Conservation (phyloP, 2,329 filamentous ascomycete genomes). For the Epicoccum nigrum region DNA sequence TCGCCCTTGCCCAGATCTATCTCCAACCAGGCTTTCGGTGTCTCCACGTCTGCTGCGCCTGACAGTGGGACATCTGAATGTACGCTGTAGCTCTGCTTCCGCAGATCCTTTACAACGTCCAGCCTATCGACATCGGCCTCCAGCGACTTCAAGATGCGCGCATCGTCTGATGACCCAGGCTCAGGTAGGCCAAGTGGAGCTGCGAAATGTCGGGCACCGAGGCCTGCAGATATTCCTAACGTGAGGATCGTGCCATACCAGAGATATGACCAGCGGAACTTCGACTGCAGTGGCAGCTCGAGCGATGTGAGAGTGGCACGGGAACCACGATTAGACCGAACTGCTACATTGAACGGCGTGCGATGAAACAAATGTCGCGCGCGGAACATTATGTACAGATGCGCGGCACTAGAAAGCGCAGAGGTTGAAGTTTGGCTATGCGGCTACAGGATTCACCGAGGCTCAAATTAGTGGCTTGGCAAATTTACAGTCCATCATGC, state of each 20-base stretch:
- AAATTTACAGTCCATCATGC: neutral
- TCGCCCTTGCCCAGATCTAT: constrained; percentile 35
- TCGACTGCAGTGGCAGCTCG: constrained; percentile 29
- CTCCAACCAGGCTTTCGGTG: constrained; percentile 38
- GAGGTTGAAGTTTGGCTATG: constrained; percentile 3
- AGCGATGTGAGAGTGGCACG: constrained; percentile 1
- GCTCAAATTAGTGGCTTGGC: constrained; percentile 35
- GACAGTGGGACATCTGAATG: constrained; percentile 31
- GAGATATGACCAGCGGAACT: constrained; percentile 37
- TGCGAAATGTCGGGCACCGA: constrained; percentile 34
- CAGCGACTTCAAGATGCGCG: constrained; percentile 34
- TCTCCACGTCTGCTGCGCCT: constrained; percentile 24
- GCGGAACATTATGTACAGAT: constrained; percentile 30
- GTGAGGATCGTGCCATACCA: constrained; percentile 41
- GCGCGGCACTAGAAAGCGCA: constrained; percentile 3
- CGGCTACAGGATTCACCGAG: constrained; percentile 27
- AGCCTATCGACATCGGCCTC: constrained; percentile 36
- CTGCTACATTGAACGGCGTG: constrained; percentile 8
- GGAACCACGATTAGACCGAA: constrained; percentile 5
- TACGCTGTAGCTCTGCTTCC: constrained; percentile 35
- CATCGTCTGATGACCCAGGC: constrained; percentile 39
- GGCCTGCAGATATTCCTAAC: constrained; percentile 32
- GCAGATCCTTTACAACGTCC: constrained; percentile 41
- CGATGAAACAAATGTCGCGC: constrained; percentile 21
- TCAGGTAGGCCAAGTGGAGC: constrained; percentile 32